Evolutionary conservation across 768 basidiomycete genomes (phyloP).

Genomic region (Rhizopogon salebrosus): DNA sequence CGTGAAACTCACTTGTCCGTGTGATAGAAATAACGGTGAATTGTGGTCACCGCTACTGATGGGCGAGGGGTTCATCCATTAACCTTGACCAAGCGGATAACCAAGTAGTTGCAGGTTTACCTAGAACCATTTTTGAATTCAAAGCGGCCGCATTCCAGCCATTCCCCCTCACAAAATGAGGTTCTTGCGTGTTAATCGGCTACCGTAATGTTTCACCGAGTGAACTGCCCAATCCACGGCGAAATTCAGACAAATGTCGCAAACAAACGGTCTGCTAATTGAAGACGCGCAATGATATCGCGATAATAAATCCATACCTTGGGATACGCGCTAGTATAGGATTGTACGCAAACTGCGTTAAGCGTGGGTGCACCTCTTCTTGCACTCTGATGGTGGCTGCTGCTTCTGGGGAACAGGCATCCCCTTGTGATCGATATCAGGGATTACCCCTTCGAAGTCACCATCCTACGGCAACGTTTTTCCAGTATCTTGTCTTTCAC

Average conservation of each 20-base stretch:
- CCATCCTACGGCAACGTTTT: not conserved
- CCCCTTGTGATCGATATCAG: not conserved
- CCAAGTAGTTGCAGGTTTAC: not conserved
- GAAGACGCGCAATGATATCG: not conserved
- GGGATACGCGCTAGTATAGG: not conserved
- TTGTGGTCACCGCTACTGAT: not conserved
- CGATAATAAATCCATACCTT: not conserved
- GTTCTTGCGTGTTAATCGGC: not conserved
- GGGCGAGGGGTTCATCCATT: not conserved
- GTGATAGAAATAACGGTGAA: not conserved
- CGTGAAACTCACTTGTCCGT: not conserved
- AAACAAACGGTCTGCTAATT: not conserved
- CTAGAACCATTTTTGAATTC: not conserved
- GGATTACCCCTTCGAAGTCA: not conserved
- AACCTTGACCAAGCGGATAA: not conserved
- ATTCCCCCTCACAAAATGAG: not conserved
- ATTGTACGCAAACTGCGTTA: too few species aligned
- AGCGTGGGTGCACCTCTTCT: not conserved
- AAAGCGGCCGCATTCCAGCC: not conserved
- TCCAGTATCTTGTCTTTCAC: not conserved
- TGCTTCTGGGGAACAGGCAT: not conserved
- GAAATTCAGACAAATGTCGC: too few species aligned
- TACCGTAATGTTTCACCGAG: not conserved
- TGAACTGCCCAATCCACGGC: not conserved
- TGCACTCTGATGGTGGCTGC: not conserved